Conservation (phyloP, 176 grass and related monocot genomes). For the Juncus inflexus region DNA sequence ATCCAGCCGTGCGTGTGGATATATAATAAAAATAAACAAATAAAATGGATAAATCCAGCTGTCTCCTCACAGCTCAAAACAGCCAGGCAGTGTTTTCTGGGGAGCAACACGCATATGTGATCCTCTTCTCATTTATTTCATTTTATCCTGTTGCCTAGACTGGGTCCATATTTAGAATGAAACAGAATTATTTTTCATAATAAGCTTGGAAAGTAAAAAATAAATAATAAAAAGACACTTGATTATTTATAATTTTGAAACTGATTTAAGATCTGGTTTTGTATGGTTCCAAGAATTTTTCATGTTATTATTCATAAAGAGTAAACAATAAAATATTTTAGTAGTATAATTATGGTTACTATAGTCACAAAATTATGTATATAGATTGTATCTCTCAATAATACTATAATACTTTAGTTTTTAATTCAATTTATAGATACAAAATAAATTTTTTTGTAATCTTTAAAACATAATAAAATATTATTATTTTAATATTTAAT, state of each 20-base stretch:
- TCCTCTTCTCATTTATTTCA: conserved; percentile 8
- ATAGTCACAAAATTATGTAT: too few relatives aligned
- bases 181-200: background rate
- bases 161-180: conserved; percentile 3
- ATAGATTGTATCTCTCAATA: too few relatives aligned
- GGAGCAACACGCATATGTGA: conserved; percentile 16
- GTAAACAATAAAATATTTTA: background rate
- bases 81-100: conserved; percentile 10
- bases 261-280: conserved; percentile 5
- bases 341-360: too few relatives aligned
- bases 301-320: background rate
- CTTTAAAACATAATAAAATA: too few relatives aligned
- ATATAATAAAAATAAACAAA: conserved; percentile 10
- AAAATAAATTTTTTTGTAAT: too few relatives aligned
- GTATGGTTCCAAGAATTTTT: too few relatives aligned
- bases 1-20: conserved; percentile 31
- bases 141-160: background rate
- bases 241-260: background rate
- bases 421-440: too few relatives aligned
- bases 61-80: conserved; percentile 26
- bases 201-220: background rate
- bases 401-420: too few relatives aligned
- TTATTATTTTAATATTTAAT: too few relatives aligned
- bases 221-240: background rate
- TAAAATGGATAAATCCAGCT: conserved; percentile 29